Base-by-base conservation (phyloP, 805 yeast genomes). In the Lipomyces mesembrius region DNA sequence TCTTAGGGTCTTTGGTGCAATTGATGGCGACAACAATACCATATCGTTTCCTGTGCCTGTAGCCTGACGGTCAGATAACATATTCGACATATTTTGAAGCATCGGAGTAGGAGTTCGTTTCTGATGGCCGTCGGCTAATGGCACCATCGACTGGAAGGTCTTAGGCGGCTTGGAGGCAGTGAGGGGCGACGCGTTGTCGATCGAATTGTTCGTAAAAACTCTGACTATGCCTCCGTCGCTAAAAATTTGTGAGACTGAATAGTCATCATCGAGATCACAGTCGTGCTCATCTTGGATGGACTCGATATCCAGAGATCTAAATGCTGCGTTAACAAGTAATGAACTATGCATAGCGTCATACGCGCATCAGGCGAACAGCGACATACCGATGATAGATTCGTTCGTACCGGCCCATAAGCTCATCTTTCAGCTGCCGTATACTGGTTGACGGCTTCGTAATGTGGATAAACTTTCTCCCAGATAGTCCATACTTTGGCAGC, bases 201-300 rank as follows among this genome's bases (percentile, higher is more conserved):
- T 12, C 29, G 43, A 52, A n/a, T 7, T 27, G 53, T 43, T 43
- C 22, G 49, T n/a, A 43, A 43, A 43, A n/a, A 64, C 61, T 37
- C 46, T 52, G 25, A 64, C 63, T n/a, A 59, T 14, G 12, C 61
- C 57, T 22, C 60, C 43, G 53, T 67, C 64, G 32, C 29, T 25
- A 39, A 67, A 65, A 29, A 67, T 34, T 17, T 65, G 61, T n/a
- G 59, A 39, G 22, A 59, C 66, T 20, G n/a, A 59, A 39, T 67
- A 67, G n/a, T 66, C 59, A n/a, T 67, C 68, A 56, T 67, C 71
- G 20, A 64, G 61, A 52, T 67, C 71, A 57, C 60, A 67, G 25
- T 57, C 71, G 27, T 62, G 58, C n/a, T 57, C 64, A 56, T 65
- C 64, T 7, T 60, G 64, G 12, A 60, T 54, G 7, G 65, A 29